phyloP scores from a whole-genome alignment of 192 early-diverging fungal species.

The Coemansia sp. region DNA sequence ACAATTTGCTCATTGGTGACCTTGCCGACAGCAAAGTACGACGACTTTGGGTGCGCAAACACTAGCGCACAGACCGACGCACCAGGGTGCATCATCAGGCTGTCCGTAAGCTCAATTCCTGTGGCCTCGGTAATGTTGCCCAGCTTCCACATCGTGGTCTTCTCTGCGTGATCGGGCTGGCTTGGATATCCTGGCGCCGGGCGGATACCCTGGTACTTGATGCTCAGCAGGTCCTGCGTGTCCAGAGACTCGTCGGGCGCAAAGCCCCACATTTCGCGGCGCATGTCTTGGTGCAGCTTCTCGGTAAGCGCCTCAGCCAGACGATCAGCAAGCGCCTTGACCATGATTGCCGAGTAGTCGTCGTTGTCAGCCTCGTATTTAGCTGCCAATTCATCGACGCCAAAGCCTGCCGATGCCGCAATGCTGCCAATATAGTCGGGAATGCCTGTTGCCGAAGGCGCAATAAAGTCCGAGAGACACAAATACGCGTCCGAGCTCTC shows the following conservation, averaged over 20 bases:
- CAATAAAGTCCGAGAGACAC: conserved; percentile 90
- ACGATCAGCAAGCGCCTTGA: conserved; percentile 92
- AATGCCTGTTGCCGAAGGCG: conserved; percentile 71
- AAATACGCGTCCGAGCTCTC: conserved; percentile 83
- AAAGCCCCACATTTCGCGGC: conserved; percentile 90
- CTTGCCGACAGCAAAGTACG: conserved; percentile 96
- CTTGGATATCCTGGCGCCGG: conserved; percentile 94
- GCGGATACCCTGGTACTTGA: conserved; percentile 94
- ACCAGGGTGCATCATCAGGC: conserved; percentile 89
- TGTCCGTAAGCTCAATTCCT: conserved; percentile 89
- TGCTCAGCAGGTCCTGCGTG: conserved; percentile 78
- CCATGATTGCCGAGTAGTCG: conserved; percentile 92
- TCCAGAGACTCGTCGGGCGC: conserved; percentile 69
- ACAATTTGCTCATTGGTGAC: conserved; percentile 87
- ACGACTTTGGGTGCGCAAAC: conserved; percentile 73
- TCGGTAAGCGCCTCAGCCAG: conserved; percentile 92
- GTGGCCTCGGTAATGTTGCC: conserved; percentile 76
- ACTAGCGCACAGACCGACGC: conserved; percentile 79
- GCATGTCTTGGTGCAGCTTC: conserved; percentile 83
- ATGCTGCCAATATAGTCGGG: conserved; percentile 89
- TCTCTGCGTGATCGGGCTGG: conserved; percentile 95
- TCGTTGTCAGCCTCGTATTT: conserved; percentile 79
- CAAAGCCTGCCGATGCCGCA: conserved; percentile 88
- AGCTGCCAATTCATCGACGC: conserved; percentile 82
- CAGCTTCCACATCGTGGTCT: conserved; percentile 89